phyloP scores from a whole-genome alignment of 2,329 filamentous ascomycete species.

The Aciculosporium take region DNA sequence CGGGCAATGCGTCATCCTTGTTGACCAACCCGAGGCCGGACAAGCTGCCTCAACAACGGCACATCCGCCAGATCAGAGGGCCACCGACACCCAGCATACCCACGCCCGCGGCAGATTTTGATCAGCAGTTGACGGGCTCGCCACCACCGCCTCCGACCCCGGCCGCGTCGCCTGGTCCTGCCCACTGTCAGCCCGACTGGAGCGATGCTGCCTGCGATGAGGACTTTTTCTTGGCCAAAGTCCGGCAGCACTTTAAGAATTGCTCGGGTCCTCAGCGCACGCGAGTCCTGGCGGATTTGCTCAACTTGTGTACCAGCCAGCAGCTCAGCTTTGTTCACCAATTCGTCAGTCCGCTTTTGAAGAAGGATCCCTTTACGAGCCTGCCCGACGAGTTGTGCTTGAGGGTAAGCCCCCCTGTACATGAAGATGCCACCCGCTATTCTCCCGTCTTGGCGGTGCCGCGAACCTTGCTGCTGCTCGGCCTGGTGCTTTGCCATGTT shows the following conservation, averaged over 20 bases:
- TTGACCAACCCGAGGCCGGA: slow-evolving; percentile 32
- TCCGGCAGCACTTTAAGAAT: slow-evolving; percentile 66
- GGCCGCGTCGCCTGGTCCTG: slow-evolving; percentile 49
- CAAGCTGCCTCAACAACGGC: slow-evolving; percentile 31
- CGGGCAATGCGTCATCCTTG: slow-evolving; percentile 27
- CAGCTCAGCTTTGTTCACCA: slow-evolving; percentile 92
- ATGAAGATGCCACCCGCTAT: too few species aligned
- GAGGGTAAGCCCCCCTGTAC: slow-evolving; percentile 41
- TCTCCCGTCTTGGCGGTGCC: too few species aligned
- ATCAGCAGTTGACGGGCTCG: slow-evolving; percentile 45
- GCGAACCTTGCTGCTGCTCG: too few species aligned
- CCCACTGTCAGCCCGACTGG: slow-evolving; percentile 54
- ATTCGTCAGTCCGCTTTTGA: slow-evolving; percentile 84
- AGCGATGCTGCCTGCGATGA: slow-evolving; percentile 66
- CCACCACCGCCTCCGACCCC: slow-evolving; percentile 52
- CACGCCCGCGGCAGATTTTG: slow-evolving; percentile 48
- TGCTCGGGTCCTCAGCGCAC: slow-evolving; percentile 65
- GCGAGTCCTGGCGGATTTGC: slow-evolving; percentile 68
- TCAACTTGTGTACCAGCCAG: slow-evolving; percentile 90
- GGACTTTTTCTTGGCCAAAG: slow-evolving; percentile 66
- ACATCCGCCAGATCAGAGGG: slow-evolving; percentile 32
- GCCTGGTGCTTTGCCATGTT: too few species aligned
- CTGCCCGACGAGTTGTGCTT: slow-evolving; percentile 88
- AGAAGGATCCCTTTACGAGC: slow-evolving; percentile 89
- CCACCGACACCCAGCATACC: slow-evolving; percentile 54